These are phyloP conservation scores for Cutaneotrichosporon sp. DNA, from an alignment of 1,284 basidiomycete genomes.

Conservation along the genomic window DNA sequence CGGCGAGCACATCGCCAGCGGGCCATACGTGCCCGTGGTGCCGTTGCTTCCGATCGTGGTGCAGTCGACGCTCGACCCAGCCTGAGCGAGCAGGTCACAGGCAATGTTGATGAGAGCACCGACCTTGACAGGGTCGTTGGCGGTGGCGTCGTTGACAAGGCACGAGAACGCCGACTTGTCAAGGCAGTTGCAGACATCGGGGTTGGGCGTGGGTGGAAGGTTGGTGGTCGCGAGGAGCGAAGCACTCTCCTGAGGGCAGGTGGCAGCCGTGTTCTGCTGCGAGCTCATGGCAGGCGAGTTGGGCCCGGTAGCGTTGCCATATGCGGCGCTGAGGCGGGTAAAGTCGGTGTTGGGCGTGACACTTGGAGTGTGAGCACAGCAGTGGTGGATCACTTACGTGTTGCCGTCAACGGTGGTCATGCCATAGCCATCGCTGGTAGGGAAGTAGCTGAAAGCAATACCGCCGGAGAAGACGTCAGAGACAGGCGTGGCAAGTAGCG, in stretches of 20 bases:
- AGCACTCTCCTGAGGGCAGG: constrained; percentile 65
- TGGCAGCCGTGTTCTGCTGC: constrained; percentile 61
- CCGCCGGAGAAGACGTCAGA: constrained; percentile 81
- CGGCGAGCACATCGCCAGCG: constrained; percentile 65
- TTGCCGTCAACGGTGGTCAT: constrained; percentile 67
- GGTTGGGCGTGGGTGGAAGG: constrained; percentile 80
- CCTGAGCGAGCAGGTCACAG: constrained; percentile 67
- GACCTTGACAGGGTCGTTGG: constrained; percentile 65
- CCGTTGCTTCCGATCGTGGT: constrained; percentile 68
- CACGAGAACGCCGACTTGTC: constrained; percentile 66
- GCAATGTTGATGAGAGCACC: constrained; percentile 65
- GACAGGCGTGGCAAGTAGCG: constrained; percentile 72
- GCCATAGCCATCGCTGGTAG: constrained; percentile 73
- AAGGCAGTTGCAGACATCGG: constrained; percentile 74
- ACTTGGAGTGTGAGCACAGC: constrained; percentile 25
- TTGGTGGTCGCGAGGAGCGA: constrained; percentile 65
- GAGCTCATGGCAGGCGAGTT: constrained; percentile 64
- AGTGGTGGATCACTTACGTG: constrained; percentile 32
- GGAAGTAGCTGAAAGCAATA: constrained; percentile 75
- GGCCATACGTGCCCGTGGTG: constrained; percentile 70
- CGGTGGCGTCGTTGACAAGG: constrained; percentile 63
- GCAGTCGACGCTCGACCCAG: constrained; percentile 61
- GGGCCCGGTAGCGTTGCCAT: constrained; percentile 61
- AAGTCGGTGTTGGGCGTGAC: constrained; percentile 58
- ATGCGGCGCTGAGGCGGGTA: constrained; percentile 63